phyloP scores from a whole-genome alignment of 2,329 filamentous ascomycete genomes.

The Aspergillus tanneri region DNA sequence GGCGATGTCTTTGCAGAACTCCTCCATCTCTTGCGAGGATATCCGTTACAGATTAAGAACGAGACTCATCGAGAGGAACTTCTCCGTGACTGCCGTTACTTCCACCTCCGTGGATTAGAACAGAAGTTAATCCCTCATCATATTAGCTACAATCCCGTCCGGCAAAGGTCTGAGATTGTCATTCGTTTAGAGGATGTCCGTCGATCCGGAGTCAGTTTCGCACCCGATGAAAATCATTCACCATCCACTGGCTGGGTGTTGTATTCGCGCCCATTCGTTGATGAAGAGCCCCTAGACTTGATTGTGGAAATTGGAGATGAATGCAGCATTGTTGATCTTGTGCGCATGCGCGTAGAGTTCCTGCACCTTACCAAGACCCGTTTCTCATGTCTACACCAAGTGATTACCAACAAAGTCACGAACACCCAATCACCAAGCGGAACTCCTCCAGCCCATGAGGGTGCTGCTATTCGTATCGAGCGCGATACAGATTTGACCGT shows the following conservation, averaged over 20 bases:
- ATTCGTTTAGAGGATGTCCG: conserved; percentile 83
- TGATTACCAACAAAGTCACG: conserved; percentile 76
- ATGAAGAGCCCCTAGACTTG: conserved; percentile 69
- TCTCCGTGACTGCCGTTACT: conserved; percentile 84
- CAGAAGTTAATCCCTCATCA: conserved; percentile 78
- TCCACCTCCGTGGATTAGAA: conserved; percentile 87
- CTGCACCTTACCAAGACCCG: conserved; percentile 67
- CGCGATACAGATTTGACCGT: conserved; percentile 45
- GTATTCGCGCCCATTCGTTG: conserved; percentile 84
- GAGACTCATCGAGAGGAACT: conserved; percentile 75
- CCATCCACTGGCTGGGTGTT: conserved; percentile 59
- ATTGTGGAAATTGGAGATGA: conserved; percentile 77
- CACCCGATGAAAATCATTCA: conserved; percentile 44
- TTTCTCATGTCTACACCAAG: conserved; percentile 71
- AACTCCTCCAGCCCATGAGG: neutral
- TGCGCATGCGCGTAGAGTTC: conserved; percentile 65
- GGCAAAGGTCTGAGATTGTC: conserved; percentile 70
- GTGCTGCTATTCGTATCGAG: conserved; percentile 54
- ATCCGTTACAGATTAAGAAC: conserved; percentile 72
- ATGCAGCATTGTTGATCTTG: conserved; percentile 58
- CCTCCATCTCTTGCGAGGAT: conserved; percentile 77
- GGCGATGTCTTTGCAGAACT: conserved; percentile 84
- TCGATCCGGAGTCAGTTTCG: conserved; percentile 75
- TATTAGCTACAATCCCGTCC: conserved; percentile 71
- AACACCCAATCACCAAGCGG: neutral